Base-by-base conservation (phyloP, 768 basidiomycete genomes). In the Inosperma sp. region DNA sequence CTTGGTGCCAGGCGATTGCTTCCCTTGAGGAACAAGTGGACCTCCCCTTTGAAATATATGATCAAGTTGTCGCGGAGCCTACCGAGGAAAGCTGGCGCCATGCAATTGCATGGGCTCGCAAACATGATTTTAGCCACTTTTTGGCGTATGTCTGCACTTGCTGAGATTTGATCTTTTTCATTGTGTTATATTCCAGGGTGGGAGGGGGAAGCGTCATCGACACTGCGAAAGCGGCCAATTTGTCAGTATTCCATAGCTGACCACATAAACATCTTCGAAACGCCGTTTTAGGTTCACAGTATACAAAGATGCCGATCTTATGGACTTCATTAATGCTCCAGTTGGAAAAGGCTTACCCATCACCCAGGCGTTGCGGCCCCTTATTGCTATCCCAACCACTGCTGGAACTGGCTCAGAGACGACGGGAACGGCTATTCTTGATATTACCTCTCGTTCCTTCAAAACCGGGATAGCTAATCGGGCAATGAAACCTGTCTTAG, bases 241-340 rank as follows among this genome's bases (percentile, higher is more conserved):
- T 98, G 81, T 89, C 63, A 45, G 77, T 59, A 14, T 10, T n/a
- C 41, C 21, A 17, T 40, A 5, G 12, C 31, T 30, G 10, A 13
- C 19, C 16, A 27, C 7, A 36, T 51, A 16, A 56, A 34, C 9
- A 36, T 19, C 22, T 53, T 41, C 27, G 36, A 19, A 48, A 46
- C 51, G 10, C 16, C 33, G 44, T 49, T 31, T 17, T 54, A 91
- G 88, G 52, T 94, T 93, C 67, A 78, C 88, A 0, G 89, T 90
- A 9, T 97, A 97, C 75, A 86, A 86, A 58, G 91, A 97, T 56
- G 81, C 89, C 1, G 90, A 96, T 62, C 72, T 97, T 8, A 87
- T 93, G 72, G 95, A 98, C 65, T 98, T 95, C 66, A 89, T 97
- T 68, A 98, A 97, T 63, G 93, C 95, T 1, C 95, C 95, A 0